These are phyloP conservation scores for Fonsecaea monophora DNA, from an alignment of 2,329 filamentous ascomycete species.

Conservation along the genomic window DNA sequence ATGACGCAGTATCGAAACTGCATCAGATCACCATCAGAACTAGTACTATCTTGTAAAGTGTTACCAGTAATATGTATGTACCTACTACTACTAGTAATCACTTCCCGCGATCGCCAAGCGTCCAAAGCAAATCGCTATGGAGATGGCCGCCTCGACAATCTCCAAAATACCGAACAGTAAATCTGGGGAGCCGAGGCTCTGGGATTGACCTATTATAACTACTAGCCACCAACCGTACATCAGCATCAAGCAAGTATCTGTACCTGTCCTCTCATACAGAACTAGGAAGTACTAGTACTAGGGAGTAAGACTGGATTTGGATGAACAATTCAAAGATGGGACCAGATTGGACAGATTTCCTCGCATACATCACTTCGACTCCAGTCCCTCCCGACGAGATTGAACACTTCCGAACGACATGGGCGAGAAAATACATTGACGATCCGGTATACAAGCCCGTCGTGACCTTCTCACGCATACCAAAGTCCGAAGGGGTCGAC, in stretches of 20 bases:
- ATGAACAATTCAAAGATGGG: neutral
- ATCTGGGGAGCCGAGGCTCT: neutral
- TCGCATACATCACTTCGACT: neutral
- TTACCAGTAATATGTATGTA: too few species aligned
- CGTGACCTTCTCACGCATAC: constrained; percentile 7
- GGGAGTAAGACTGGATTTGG: neutral
- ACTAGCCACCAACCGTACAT: too few species aligned
- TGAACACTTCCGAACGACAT: neutral
- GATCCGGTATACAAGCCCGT: constrained; percentile 2
- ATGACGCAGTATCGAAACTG: too few species aligned
- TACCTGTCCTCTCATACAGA: neutral
- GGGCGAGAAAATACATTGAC: neutral
- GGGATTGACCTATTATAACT: neutral
- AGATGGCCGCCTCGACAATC: neutral
- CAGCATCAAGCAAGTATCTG: too few species aligned
- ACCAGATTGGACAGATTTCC: neutral
- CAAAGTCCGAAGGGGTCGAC: constrained; percentile 3
- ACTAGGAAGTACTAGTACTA: neutral
- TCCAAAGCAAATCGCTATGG: neutral
- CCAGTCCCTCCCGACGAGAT: neutral
- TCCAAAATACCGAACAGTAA: neutral
- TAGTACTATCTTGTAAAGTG: too few species aligned
- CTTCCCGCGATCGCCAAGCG: neutral
- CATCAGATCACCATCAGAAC: too few species aligned
- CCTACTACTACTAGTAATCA: too few species aligned